Percentiles rank a stretch among this genome's conserved stretches.
phyloP scores from a whole-genome alignment of 768 basidiomycete species.

The Lyophyllum semitale region DNA sequence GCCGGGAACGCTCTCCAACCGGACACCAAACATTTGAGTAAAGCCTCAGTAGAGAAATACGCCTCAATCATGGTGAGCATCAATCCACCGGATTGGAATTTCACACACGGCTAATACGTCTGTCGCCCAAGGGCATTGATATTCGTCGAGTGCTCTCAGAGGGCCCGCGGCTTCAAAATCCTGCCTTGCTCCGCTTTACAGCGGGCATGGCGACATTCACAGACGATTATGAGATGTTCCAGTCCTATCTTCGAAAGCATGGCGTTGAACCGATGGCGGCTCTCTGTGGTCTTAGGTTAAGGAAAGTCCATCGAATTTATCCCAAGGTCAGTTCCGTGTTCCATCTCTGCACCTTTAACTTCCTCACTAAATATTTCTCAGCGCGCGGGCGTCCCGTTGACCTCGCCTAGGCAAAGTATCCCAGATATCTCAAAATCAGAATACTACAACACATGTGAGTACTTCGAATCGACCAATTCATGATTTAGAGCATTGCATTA shows the following conservation, averaged over 20 bases:
- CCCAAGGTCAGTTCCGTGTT: conserved; percentile 27
- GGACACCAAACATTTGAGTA: background rate
- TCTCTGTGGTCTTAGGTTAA: conserved; percentile 19
- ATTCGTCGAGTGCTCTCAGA: background rate
- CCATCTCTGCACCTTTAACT: background rate
- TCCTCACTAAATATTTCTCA: background rate
- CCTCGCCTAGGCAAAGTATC: conserved; percentile 20
- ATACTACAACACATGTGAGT: conserved; percentile 31
- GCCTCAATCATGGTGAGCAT: conserved; percentile 19
- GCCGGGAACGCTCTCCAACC: conserved; percentile 1
- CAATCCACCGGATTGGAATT: background rate
- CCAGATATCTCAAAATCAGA: conserved; percentile 30
- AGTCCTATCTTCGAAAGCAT: conserved; percentile 24
- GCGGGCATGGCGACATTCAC: conserved; percentile 19
- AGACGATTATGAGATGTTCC: conserved; percentile 26
- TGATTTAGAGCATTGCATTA: background rate
- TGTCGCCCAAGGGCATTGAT: conserved; percentile 1
- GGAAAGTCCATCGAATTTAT: conserved; percentile 24
- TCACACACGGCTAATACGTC: background rate
- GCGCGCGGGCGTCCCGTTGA: conserved; percentile 29
- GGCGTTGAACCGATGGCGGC: conserved; percentile 17
- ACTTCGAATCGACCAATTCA: background rate
- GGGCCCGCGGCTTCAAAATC: background rate
- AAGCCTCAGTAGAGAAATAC: conserved; percentile 11
- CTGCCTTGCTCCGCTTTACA: background rate